Conservation (phyloP, 108 stramenopile species). For the Cyclotella distinguenda region DNA sequence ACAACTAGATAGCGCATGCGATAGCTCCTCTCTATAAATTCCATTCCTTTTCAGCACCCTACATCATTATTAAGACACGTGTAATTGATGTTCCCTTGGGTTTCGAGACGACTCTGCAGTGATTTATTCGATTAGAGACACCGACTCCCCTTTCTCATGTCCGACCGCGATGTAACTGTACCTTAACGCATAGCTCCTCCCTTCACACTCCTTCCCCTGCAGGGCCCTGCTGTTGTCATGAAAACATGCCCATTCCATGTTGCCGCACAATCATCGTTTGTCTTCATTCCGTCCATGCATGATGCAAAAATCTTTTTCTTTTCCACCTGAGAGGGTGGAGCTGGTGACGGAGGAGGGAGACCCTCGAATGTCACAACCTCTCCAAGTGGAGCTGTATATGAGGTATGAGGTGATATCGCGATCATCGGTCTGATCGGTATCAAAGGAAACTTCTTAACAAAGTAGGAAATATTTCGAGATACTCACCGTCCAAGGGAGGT, state of each 20-base stretch:
- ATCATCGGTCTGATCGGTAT: no score
- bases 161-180: no score
- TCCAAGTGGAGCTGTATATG: constrained; percentile 70
- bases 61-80: no score
- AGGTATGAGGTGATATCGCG: background rate
- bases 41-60: no score
- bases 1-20: no score
- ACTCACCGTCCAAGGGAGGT: constrained; percentile 71
- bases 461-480: background rate
- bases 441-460: no score
- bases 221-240: constrained; percentile 80
- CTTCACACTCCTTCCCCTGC: constrained; percentile 65
- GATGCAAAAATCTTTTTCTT: constrained; percentile 98
- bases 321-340: constrained; percentile 79
- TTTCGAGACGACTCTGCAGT: no score
- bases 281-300: constrained; percentile 85
- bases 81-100: no score
- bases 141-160: no score
- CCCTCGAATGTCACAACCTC: constrained; percentile 92
- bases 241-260: constrained; percentile 87
- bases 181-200: constrained; percentile 77
- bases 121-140: no score
- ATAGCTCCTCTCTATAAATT: no score
- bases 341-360: constrained; percentile 74
- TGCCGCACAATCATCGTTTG: constrained; percentile 72